Evolutionary conservation across 1,139 yeast species (phyloP), one percentile per base, ranked within the genome.

Genomic region (Kodamaea suecica): DNA sequence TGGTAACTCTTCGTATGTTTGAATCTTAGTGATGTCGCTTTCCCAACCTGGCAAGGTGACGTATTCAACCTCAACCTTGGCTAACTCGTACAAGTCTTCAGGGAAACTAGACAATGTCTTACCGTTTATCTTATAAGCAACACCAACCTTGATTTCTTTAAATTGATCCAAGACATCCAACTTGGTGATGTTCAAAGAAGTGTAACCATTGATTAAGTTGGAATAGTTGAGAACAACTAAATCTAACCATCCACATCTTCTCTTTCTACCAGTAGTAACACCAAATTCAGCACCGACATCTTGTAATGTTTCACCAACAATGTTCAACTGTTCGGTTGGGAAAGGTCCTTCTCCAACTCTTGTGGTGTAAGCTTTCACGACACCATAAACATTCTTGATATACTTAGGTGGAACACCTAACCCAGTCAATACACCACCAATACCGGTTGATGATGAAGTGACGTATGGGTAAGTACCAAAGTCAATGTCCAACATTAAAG

Each of bases 211-310:
- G 63, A 92, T 87, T 57, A 80, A 63, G 41, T 86, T 79, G 30
- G 97, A 88, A 67, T 92, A 92, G 62, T 84, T 85, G 63, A 92
- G 72, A 27, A 94, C 96, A 23, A 92, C 98, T 52, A 94, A 73
- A 64, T 92, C 99, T 55, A 92, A 79, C 99, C 99, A 92, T 37
- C 99, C 99, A 63, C 98, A 94, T 69, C 99, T 83, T 73, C 99
- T 85, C 77, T 90, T 90, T 72, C 99, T 84, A 47, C 99, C 98
- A 29, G 99, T 92, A 49, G 99, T 92, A 48, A 92, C 99, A 63
- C 99, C 99, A 56, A 61, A 87, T 66, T 92, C 97, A 39, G 92
- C 95, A 52, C 99, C 99, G 45, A 90, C 85, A 34, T 72, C 66
- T 64, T 94, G 98, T 55, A 92, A 73, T 46, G 80, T 78, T 55